Evolutionary conservation across 768 basidiomycete genomes (phyloP).

Genomic region (Udeniomyces megalosporus): DNA sequence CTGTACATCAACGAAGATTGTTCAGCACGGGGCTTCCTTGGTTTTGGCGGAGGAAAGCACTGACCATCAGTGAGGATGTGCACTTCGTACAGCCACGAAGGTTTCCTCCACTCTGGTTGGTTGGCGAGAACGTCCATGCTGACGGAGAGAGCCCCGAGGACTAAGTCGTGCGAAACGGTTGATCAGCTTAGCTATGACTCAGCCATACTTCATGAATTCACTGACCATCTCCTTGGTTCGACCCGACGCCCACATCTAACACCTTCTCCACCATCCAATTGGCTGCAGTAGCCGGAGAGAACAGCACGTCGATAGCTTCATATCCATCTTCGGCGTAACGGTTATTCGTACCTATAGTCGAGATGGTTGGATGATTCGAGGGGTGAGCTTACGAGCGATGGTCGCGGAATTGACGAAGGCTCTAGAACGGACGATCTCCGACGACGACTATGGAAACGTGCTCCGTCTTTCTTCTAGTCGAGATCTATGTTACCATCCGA

Average conservation of each 20-base stretch:
- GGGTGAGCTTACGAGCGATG: not conserved
- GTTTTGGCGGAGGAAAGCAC: constrained; percentile 50
- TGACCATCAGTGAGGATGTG: constrained; percentile 75
- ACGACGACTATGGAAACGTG: constrained; percentile 81
- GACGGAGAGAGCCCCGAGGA: constrained; percentile 75
- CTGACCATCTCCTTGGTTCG: constrained; percentile 27
- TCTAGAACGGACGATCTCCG: constrained; percentile 31
- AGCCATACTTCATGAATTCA: not conserved
- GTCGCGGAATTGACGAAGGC: not conserved
- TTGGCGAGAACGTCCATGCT: constrained; percentile 60
- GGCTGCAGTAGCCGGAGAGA: constrained; percentile 15
- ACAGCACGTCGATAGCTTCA: constrained; percentile 22
- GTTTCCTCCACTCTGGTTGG: constrained; percentile 49
- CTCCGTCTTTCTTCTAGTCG: constrained; percentile 79
- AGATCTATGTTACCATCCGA: constrained; percentile 45
- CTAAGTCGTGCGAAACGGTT: no score
- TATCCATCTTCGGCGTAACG: constrained; percentile 18
- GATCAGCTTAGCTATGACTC: not conserved
- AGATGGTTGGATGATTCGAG: not conserved
- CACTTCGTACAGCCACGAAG: constrained; percentile 70
- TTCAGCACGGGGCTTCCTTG: no score
- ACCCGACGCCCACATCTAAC: constrained; percentile 24
- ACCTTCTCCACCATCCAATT: constrained; percentile 27
- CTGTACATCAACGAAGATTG: constrained; percentile 6
- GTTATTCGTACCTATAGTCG: constrained; percentile 26